These are phyloP conservation scores for Thymus mandschuricus DNA, from an alignment of 257 asterid species.

Conservation along the genomic window DNA sequence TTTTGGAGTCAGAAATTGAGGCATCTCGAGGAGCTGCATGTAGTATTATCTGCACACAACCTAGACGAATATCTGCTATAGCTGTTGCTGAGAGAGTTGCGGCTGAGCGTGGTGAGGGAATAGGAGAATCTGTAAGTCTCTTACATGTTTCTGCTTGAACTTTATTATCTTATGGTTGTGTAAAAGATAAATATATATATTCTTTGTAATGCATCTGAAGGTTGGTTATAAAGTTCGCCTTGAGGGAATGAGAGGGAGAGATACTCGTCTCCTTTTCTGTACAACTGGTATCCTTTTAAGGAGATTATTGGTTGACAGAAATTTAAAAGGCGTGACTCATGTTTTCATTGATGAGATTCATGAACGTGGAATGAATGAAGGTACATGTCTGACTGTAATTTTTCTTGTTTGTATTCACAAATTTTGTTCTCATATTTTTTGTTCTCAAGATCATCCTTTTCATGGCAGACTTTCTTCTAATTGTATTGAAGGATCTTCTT, in stretches of 20 bases:
- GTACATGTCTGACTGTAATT: conserved; percentile 39
- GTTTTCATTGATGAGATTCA: conserved; percentile 94
- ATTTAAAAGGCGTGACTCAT: conserved; percentile 82
- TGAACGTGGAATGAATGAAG: conserved; percentile 99
- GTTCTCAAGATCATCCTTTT: conserved; percentile 37
- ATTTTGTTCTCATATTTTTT: conserved; percentile 18
- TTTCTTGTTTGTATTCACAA: conserved; percentile 21
- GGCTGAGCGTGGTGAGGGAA: conserved; percentile 88
- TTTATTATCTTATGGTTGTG: conserved; percentile 13
- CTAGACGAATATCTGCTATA: conserved; percentile 94
- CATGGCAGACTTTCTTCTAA: conserved; percentile 83
- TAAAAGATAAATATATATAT: background rate
- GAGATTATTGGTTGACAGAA: conserved; percentile 85
- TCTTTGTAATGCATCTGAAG: conserved; percentile 40
- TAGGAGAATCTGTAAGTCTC: conserved; percentile 85
- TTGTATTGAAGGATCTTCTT: conserved; percentile 93
- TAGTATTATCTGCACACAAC: conserved; percentile 92
- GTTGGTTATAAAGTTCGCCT: conserved; percentile 96
- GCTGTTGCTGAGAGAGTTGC: conserved; percentile 94
- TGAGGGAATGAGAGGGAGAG: conserved; percentile 94
- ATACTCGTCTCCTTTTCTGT: conserved; percentile 90
- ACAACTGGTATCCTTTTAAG: conserved; percentile 87
- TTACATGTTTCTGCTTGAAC: conserved; percentile 30
- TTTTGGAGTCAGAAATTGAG: conserved; percentile 83
- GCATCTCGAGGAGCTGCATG: conserved; percentile 76